Conservation (phyloP, 208 protist genomes). For the Angomonas ambiguus region DNA sequence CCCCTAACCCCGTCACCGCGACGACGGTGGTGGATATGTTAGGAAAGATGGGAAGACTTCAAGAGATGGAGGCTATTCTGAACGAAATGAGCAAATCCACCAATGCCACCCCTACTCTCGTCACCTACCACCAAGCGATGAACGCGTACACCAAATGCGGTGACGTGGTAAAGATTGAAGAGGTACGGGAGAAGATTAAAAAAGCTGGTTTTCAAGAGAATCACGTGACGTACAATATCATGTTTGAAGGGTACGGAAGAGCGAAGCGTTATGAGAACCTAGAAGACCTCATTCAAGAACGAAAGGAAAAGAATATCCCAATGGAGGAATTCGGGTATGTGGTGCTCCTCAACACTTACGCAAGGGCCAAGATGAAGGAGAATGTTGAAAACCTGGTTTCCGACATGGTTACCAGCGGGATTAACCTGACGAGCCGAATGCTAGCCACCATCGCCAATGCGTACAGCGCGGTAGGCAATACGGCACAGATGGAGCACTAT, state of each 20-base stretch:
- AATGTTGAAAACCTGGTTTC: conserved; percentile 72
- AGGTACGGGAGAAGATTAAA: conserved; percentile 50
- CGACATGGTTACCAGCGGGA: conserved; percentile 62
- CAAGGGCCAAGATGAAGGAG: conserved; percentile 58
- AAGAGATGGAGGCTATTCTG: conserved; percentile 85
- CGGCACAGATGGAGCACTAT: conserved; percentile 76
- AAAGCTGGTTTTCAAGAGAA: conserved; percentile 73
- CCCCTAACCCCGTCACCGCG: conserved; percentile 84
- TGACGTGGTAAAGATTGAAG: conserved; percentile 84
- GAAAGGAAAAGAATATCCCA: conserved; percentile 54
- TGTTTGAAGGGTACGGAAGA: conserved; percentile 86
- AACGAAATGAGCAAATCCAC: conserved; percentile 85
- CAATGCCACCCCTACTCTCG: conserved; percentile 78
- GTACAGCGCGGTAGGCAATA: conserved; percentile 68
- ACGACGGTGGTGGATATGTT: conserved; percentile 92
- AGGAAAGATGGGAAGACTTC: conserved; percentile 85
- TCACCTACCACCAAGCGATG: conserved; percentile 89
- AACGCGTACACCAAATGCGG: conserved; percentile 89
- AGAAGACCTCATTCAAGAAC: conserved; percentile 74
- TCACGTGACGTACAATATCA: conserved; percentile 87
- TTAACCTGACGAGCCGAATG: conserved; percentile 68
- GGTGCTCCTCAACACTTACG: conserved; percentile 78
- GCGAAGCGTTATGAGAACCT: conserved; percentile 84
- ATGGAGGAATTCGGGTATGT: conserved; percentile 89
- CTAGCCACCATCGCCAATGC: conserved; percentile 66